These are phyloP conservation scores for Clarireedia monteithiana DNA, from an alignment of 2,329 filamentous ascomycete species.

Conservation along the genomic window DNA sequence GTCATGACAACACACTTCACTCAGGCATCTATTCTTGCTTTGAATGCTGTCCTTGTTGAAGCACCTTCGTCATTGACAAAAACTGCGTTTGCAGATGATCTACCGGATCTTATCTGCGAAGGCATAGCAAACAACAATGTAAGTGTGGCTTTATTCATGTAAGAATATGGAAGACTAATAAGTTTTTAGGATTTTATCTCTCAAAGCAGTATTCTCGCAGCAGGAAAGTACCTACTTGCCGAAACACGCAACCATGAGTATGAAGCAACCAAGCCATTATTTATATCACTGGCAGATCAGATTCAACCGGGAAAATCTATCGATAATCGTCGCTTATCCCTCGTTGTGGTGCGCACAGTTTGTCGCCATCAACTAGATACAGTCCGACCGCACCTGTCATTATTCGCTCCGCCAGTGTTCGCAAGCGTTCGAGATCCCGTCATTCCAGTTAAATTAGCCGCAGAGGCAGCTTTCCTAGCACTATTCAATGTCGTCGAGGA, in stretches of 20 bases:
- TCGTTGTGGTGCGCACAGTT: conserved; percentile 83
- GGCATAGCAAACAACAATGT: conserved; percentile 73
- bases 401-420: conserved; percentile 80
- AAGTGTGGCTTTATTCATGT: conserved; percentile 33
- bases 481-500: conserved; percentile 87
- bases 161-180: conserved; percentile 13
- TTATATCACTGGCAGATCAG: conserved; percentile 66
- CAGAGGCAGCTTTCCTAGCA: conserved; percentile 87
- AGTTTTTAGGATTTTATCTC: conserved; percentile 63
- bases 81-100: conserved; percentile 60
- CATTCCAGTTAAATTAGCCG: conserved; percentile 91
- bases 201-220: conserved; percentile 81
- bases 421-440: conserved; percentile 82
- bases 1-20: conserved; percentile 72
- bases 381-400: conserved; percentile 69
- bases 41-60: conserved; percentile 85
- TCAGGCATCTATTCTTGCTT: conserved; percentile 70
- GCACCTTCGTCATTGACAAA: conserved; percentile 63
- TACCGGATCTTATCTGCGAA: conserved; percentile 68
- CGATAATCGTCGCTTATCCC: conserved; percentile 76
- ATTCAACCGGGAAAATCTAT: conserved; percentile 71
- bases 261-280: conserved; percentile 70
- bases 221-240: conserved; percentile 80
- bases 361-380: conserved; percentile 72
- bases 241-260: conserved; percentile 59